These are phyloP conservation scores for Suhomyces wounanorum DNA, from an alignment of 1,139 yeast genomes.

Conservation along the genomic window DNA sequence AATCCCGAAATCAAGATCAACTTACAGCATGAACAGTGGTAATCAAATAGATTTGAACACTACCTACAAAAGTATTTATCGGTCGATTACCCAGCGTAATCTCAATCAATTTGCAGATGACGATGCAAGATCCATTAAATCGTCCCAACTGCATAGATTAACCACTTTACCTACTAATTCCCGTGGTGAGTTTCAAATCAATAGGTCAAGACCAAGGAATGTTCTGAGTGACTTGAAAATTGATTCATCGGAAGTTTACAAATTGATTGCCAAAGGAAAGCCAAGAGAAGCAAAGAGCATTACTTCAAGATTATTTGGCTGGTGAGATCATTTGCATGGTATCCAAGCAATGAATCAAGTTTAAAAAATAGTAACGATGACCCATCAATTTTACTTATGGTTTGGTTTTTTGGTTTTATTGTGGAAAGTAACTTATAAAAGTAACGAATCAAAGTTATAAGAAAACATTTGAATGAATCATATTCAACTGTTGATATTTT, in stretches of 20 bases:
- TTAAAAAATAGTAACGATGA: no score
- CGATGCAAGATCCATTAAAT: conserved; percentile 11
- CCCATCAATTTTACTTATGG: no score
- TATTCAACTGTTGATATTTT: neutral
- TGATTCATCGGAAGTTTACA: conserved; percentile 21
- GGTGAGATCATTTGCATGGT: conserved; percentile 5
- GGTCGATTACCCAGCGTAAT: conserved; percentile 40
- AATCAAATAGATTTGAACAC: conserved; percentile 25
- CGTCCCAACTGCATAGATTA: conserved; percentile 7
- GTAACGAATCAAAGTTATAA: no score
- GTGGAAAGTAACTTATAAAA: no score
- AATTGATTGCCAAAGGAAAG: conserved; percentile 9
- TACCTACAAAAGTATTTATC: conserved; percentile 38
- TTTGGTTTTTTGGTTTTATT: no score
- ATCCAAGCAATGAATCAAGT: neutral
- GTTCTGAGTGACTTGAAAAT: conserved; percentile 6
- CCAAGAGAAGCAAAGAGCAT: conserved; percentile 11
- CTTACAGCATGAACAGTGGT: conserved; percentile 26
- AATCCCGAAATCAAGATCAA: conserved; percentile 29
- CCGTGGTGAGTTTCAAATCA: neutral
- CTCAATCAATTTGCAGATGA: conserved; percentile 24
- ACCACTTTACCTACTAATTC: conserved; percentile 1
- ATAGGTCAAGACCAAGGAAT: conserved; percentile 5
- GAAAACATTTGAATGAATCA: no score
- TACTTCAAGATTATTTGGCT: conserved; percentile 18